These are phyloP conservation scores for Sporisorium scitamineum DNA, from an alignment of 1,284 basidiomycete genomes.

Conservation along the genomic window DNA sequence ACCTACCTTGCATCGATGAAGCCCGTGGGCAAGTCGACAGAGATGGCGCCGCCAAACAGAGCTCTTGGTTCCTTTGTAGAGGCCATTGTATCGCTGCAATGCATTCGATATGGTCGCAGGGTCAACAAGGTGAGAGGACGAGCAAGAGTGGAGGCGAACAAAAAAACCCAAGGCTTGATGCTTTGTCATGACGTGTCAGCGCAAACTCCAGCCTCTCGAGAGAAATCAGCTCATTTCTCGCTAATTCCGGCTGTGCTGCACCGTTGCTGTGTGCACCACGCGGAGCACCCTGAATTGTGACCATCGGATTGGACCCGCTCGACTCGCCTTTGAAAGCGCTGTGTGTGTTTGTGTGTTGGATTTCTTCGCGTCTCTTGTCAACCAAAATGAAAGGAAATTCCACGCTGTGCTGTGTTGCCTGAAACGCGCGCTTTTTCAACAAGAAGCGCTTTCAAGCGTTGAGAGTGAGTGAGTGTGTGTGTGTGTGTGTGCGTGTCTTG, in stretches of 20 bases:
- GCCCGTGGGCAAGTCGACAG: constrained; percentile 74
- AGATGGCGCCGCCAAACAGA: constrained; percentile 81
- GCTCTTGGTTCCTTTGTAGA: constrained; percentile 12
- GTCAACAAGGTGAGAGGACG: neutral
- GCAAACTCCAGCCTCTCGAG: neutral
- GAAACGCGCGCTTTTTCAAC: neutral
- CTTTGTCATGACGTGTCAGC: constrained; percentile 31
- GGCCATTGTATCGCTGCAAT: constrained; percentile 5
- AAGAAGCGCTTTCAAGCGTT: constrained; percentile 3
- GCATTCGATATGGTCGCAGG: neutral
- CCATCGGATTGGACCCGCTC: neutral
- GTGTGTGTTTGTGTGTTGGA: constrained; percentile 7
- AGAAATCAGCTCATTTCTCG: constrained; percentile 9
- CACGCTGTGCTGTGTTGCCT: neutral
- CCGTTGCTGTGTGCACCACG: neutral
- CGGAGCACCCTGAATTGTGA: neutral
- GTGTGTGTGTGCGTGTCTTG: neutral
- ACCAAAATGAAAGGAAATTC: no score
- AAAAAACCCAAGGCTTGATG: neutral
- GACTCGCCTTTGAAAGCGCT: no score
- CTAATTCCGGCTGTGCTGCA: constrained; percentile 1
- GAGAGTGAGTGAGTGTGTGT: no score
- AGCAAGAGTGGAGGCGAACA: constrained; percentile 6
- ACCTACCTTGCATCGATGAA: constrained; percentile 88
- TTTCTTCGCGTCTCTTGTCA: constrained; percentile 15